phyloP scores from a whole-genome alignment of 208 protist genomes.

The Leishmania tarentolae region DNA sequence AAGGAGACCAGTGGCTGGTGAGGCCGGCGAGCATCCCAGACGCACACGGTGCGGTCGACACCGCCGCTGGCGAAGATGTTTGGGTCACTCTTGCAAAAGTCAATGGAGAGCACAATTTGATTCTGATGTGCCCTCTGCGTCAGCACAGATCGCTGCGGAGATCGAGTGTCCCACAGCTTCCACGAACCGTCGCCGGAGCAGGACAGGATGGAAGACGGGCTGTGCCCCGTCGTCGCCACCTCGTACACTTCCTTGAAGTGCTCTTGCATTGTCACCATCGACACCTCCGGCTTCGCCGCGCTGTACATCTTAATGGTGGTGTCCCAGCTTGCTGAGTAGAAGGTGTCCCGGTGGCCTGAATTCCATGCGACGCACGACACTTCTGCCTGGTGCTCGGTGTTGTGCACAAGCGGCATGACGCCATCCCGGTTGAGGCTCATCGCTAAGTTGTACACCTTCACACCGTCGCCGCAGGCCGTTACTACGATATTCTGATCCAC shows the following conservation, averaged over 20 bases:
- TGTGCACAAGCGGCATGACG: conserved; percentile 74
- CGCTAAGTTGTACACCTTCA: conserved; percentile 85
- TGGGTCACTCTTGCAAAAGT: conserved; percentile 91
- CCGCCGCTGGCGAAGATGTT: conserved; percentile 89
- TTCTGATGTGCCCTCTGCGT: conserved; percentile 83
- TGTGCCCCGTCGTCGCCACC: conserved; percentile 67
- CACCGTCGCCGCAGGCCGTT: conserved; percentile 86
- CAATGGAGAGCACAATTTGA: conserved; percentile 88
- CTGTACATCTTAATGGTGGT: conserved; percentile 81
- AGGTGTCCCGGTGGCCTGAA: conserved; percentile 60
- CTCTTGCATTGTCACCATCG: conserved; percentile 69
- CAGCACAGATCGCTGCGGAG: conserved; percentile 64
- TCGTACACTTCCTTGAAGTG: conserved; percentile 94
- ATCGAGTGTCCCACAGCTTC: conserved; percentile 91
- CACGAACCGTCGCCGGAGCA: conserved; percentile 90
- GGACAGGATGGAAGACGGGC: conserved; percentile 81
- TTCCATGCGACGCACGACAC: conserved; percentile 85
- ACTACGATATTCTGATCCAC: conserved; percentile 77
- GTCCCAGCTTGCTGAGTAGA: conserved; percentile 89
- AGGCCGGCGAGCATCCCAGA: conserved; percentile 86
- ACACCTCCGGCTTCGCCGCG: conserved; percentile 60
- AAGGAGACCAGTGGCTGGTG: conserved; percentile 75
- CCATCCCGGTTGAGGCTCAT: conserved; percentile 80
- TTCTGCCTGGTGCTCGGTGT: conserved; percentile 78
- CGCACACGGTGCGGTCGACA: conserved; percentile 81